Evolutionary conservation across 495 filamentous ascomycete species (phyloP).

Genomic region (Hypomontagnella monticulosa): DNA sequence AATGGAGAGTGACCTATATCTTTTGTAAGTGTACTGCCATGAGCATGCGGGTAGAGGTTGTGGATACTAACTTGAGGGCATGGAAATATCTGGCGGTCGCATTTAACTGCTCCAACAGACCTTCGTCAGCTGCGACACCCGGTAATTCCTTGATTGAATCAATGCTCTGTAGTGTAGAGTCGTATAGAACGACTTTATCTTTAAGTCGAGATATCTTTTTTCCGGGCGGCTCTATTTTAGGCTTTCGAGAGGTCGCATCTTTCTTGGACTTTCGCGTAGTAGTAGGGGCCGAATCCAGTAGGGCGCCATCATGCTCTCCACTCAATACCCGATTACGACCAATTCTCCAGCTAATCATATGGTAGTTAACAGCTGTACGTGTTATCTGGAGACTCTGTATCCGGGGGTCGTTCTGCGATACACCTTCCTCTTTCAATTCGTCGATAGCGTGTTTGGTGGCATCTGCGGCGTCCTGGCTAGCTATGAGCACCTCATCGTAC

Average conservation of each 20-base stretch:
- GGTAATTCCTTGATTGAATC: slow-evolving; percentile 90
- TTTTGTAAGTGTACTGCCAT: slow-evolving; percentile 1
- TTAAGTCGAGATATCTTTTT: slow-evolving; percentile 79
- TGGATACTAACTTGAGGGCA: slow-evolving; percentile 74
- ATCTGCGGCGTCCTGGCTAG: slow-evolving; percentile 94
- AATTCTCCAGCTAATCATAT: slow-evolving; percentile 91
- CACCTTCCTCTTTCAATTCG: slow-evolving; percentile 81
- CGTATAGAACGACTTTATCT: slow-evolving; percentile 92
- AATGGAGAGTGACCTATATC: slow-evolving; percentile 79
- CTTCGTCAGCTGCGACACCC: slow-evolving; percentile 86
- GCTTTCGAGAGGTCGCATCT: slow-evolving; percentile 54
- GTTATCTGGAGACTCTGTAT: slow-evolving; percentile 96
- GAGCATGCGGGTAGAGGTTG: background rate
- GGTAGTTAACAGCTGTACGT: slow-evolving; percentile 90
- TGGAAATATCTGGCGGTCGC: slow-evolving; percentile 85
- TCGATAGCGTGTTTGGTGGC: slow-evolving; percentile 92
- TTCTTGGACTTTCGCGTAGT: slow-evolving; percentile 56
- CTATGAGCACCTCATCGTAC: slow-evolving; percentile 89
- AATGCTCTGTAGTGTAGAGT: slow-evolving; percentile 86
- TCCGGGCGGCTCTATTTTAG: slow-evolving; percentile 67
- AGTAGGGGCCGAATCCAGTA: slow-evolving; percentile 60
- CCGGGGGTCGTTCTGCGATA: slow-evolving; percentile 82
- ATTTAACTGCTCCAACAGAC: slow-evolving; percentile 77
- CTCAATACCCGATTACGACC: slow-evolving; percentile 90
- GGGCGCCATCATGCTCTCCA: slow-evolving; percentile 77